A percentile compares a stretch with the other conserved stretches of the same genome.
These are phyloP conservation scores for Rhynchospora pubera DNA, from an alignment of 176 grass and related monocot species.

Conservation along the genomic window DNA sequence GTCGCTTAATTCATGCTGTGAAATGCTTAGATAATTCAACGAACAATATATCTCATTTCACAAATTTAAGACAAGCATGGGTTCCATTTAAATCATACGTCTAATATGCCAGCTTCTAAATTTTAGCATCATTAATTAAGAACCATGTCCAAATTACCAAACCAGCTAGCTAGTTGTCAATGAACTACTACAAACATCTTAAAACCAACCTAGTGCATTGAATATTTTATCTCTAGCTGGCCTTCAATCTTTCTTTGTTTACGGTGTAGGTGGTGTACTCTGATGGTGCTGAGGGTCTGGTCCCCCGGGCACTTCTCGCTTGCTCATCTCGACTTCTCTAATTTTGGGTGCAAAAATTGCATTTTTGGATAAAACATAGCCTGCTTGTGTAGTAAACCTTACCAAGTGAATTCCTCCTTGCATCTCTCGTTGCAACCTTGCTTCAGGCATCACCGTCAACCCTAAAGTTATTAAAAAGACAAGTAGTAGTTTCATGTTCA, in stretches of 20 bases:
- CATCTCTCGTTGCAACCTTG: neutral
- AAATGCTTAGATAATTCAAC: neutral
- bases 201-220: neutral
- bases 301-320: conserved; percentile 18
- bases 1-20: neutral
- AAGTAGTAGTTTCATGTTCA: conserved; percentile 8
- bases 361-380: neutral
- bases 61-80: neutral
- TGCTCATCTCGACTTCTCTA: neutral
- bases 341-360: neutral
- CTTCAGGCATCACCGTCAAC: conserved; percentile 4
- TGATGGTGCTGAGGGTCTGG: conserved; percentile 19
- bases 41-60: neutral
- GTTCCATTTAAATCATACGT: neutral
- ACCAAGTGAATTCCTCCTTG: neutral
- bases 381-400: neutral
- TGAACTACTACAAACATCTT: neutral
- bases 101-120: neutral
- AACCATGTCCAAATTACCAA: neutral
- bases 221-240: neutral
- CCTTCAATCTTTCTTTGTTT: neutral
- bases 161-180: neutral
- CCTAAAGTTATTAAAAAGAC: conserved; percentile 1
- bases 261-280: neutral
- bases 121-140: neutral